Base-by-base conservation (phyloP, 768 basidiomycete species). In the Lactifluus volemus region DNA sequence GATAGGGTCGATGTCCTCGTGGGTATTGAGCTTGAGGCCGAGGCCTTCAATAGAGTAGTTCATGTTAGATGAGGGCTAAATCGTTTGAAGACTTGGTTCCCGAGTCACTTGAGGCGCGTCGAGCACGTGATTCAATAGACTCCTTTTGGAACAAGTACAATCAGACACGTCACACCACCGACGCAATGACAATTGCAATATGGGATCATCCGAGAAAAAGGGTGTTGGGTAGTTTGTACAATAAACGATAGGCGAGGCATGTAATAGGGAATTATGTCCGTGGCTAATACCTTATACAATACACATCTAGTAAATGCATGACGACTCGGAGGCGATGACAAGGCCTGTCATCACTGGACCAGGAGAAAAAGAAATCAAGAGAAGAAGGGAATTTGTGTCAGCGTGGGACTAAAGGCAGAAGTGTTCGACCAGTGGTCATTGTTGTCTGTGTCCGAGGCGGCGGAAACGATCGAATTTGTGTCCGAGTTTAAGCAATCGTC, bases 11-110 rank as follows among this genome's bases (percentile, higher is more conserved):
- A 95, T 83, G 63, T 96, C 90, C 0, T 77, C 82, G 12, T 80
- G 77, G 15, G 84, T 81, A 68, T 94, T 79, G 59, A 97, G 85
- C 72, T 93, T 96, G 53, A 96, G 80, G 44, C 85, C 86, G 66
- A 78, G 77, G 29, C 91, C 90, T 10, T 80, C 73, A 58, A 84
- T 75, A 12, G 82, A 81, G 71, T 80, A 80, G 52, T 58, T 61
- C 63, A 63, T 60, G 50, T 47, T 15, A 15, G 49, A 39, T 39
- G 48, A n/a, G 41, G n/a, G 48, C 17, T 52, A 69, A 53, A 49
- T 59, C 58, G 6, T 25, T 25, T 25, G 25, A 25, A 25, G 25
- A 25, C 25, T 25, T 25, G 25, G 25, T 25, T 25, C 25, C 25
- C 25, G 25, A 25, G 25, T 25, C 25, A 25, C 25, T 25, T 25